Evolutionary conservation across 768 basidiomycete genomes (phyloP).

Genomic region (Lentinula boryana): DNA sequence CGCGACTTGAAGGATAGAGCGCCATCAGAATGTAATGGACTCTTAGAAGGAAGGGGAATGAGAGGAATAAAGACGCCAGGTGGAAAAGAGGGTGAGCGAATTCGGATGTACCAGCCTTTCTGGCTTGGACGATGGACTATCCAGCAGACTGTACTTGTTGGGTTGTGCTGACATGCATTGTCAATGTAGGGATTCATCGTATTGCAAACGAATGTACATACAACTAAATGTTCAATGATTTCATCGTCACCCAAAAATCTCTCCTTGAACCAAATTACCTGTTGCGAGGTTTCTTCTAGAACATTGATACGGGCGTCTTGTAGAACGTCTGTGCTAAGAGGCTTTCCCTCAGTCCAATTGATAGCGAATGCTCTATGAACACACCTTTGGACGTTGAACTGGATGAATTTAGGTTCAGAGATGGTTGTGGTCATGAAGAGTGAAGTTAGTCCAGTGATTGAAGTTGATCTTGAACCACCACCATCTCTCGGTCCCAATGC

Average conservation of each 20-base stretch:
- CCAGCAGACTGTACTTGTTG: slow-evolving; percentile 3
- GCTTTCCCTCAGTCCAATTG: background rate
- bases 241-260: slow-evolving; percentile 6
- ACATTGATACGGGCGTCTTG: slow-evolving; percentile 44
- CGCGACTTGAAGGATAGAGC: slow-evolving; percentile 27
- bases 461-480: background rate
- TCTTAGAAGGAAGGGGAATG: slow-evolving; percentile 22
- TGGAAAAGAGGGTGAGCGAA: slow-evolving; percentile 2
- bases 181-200: background rate
- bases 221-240: slow-evolving; percentile 5
- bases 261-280: slow-evolving; percentile 48
- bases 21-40: slow-evolving; percentile 21
- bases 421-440: background rate
- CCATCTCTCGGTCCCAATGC: slow-evolving; percentile 46
- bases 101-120: slow-evolving; percentile 7
- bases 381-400: slow-evolving; percentile 6
- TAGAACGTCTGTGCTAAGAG: slow-evolving; percentile 42
- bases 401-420: background rate
- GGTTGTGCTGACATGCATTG: background rate
- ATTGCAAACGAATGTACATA: background rate
- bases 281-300: slow-evolving; percentile 30
- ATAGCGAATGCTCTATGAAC: background rate
- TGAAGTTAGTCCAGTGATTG: background rate
- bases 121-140: slow-evolving; percentile 2
- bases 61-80: slow-evolving; percentile 23